Conservation (phyloP, 2,329 filamentous ascomycete species). For the Microdochium paspali region DNA sequence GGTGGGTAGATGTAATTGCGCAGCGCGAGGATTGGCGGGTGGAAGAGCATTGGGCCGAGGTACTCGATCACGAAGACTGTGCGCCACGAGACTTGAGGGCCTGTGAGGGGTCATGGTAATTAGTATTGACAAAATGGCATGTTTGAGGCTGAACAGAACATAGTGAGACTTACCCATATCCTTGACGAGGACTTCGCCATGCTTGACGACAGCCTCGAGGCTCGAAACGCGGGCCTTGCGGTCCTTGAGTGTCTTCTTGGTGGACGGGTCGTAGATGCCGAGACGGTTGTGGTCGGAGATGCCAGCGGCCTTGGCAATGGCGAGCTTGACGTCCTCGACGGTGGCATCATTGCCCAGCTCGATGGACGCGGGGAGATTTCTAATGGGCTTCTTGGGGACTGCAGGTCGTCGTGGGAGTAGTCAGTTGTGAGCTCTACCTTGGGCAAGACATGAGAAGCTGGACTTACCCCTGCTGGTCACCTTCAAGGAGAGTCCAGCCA, state of each 20-base stretch:
- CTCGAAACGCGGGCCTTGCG: constrained; percentile 42
- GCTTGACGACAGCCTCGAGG: constrained; percentile 35
- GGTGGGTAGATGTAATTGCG: constrained; percentile 63
- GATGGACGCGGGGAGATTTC: constrained; percentile 41
- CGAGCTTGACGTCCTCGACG: constrained; percentile 49
- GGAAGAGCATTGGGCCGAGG: constrained; percentile 81
- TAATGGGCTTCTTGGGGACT: constrained; percentile 41
- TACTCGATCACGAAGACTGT: constrained; percentile 96
- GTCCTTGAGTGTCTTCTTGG: constrained; percentile 55
- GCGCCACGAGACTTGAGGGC: constrained; percentile 82
- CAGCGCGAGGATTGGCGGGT: constrained; percentile 62
- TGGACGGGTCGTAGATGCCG: constrained; percentile 50
- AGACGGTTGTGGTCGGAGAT: constrained; percentile 51
- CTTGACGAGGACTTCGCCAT: constrained; percentile 69
- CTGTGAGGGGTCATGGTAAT: too few species aligned
- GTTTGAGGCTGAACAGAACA: background rate
- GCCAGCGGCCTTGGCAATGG: constrained; percentile 39
- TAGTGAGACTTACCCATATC: constrained; percentile 62
- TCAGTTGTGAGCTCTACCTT: too few species aligned
- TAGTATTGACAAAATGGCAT: background rate
- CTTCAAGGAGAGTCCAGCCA: constrained; percentile 25
- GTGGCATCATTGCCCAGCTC: constrained; percentile 40
- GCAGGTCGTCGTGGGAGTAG: background rate
- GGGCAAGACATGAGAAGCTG: too few species aligned
- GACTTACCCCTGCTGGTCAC: constrained; percentile 30